These are phyloP conservation scores for Biscogniauxia sp. DNA, from an alignment of 2,329 filamentous ascomycete genomes.

Conservation along the genomic window DNA sequence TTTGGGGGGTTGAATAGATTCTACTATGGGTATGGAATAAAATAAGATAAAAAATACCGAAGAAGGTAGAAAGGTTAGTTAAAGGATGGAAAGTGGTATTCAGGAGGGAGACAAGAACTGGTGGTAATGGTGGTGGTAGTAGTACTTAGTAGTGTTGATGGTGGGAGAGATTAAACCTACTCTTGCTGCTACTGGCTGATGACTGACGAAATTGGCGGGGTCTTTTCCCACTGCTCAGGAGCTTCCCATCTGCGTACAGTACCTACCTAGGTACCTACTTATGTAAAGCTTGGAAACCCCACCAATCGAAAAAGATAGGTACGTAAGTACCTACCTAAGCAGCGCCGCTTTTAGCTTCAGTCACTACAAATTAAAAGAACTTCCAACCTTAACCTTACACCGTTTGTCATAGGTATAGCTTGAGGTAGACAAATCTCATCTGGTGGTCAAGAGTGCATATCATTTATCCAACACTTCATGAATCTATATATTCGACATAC, in stretches of 20 bases:
- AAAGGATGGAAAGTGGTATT: not conserved
- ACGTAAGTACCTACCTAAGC: no score
- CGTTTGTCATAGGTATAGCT: no score
- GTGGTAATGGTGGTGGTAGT: not conserved
- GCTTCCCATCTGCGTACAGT: not conserved
- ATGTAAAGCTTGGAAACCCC: not conserved
- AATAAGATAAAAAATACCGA: conserved; percentile 3
- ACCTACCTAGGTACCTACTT: not conserved
- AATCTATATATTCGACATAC: no score
- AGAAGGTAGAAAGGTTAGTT: not conserved
- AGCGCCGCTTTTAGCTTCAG: no score
- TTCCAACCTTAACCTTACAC: no score
- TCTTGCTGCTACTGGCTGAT: not conserved
- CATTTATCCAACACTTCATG: no score
- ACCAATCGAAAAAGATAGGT: not conserved
- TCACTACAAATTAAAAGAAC: no score
- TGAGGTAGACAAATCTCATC: no score
- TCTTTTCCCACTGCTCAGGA: not conserved
- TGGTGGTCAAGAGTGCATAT: no score
- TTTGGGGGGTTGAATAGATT: conserved; percentile 23
- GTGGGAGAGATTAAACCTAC: not conserved
- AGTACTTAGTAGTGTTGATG: no score
- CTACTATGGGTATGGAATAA: not conserved
- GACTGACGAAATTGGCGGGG: conserved; percentile 6
- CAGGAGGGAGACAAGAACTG: not conserved